A percentile compares a stretch with the other conserved stretches of the same genome.
Conservation (phyloP, 805 yeast genomes). For the Kregervanrija fluxuum region DNA sequence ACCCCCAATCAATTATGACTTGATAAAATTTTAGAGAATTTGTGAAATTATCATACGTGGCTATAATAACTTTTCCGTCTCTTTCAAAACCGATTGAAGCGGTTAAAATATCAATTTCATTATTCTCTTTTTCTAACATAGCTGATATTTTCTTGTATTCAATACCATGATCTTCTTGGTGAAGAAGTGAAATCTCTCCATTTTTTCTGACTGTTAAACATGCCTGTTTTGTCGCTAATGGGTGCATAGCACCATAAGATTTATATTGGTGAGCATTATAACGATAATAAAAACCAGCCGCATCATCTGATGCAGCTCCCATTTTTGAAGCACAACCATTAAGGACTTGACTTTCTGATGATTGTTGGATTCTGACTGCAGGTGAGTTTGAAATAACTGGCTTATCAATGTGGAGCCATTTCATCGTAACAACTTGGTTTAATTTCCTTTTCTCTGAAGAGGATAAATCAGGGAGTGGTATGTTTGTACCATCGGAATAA, state of each 20-base stretch:
- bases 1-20: slow-evolving; percentile 50
- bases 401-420: slow-evolving; percentile 74
- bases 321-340: slow-evolving; percentile 30
- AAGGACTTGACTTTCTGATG: slow-evolving; percentile 19
- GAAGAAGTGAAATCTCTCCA: slow-evolving; percentile 54
- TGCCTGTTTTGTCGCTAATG: slow-evolving; percentile 61
- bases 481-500: slow-evolving; percentile 32
- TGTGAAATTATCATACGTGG: slow-evolving; percentile 32
- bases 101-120: slow-evolving; percentile 16
- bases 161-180: slow-evolving; percentile 55
- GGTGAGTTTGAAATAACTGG: slow-evolving; percentile 55
- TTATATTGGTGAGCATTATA: slow-evolving; percentile 56
- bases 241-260: slow-evolving; percentile 60
- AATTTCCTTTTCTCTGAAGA: slow-evolving; percentile 12
- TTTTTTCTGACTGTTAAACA: slow-evolving; percentile 57
- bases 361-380: slow-evolving; percentile 34
- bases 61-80: slow-evolving; percentile 39
- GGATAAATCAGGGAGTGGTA: slow-evolving; percentile 20
- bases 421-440: slow-evolving; percentile 40
- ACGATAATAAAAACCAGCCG: slow-evolving; percentile 30
- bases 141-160: slow-evolving; percentile 41
- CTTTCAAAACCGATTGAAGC: slow-evolving; percentile 48
- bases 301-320: slow-evolving; percentile 30
- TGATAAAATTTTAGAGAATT: slow-evolving; percentile 34
- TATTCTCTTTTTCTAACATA: slow-evolving; percentile 24